phyloP scores from a whole-genome alignment of 805 yeast genomes.

The Lipomyces lipofer region DNA sequence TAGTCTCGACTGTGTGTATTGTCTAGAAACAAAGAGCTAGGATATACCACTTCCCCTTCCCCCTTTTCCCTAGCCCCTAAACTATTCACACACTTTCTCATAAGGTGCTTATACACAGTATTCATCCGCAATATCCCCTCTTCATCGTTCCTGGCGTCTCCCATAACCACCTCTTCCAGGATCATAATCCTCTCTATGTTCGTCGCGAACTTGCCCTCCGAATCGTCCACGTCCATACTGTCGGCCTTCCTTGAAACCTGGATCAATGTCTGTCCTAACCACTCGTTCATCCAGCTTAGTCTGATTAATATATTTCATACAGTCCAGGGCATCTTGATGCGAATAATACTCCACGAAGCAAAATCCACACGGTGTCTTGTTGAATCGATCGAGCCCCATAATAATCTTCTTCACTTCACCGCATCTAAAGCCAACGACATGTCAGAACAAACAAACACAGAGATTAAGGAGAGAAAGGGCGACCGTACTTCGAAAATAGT shows the following conservation, averaged over 20 bases:
- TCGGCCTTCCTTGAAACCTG: constrained; percentile 93
- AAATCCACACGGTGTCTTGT: constrained; percentile 94
- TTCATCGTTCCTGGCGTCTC: not conserved
- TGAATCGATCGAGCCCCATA: constrained; percentile 92
- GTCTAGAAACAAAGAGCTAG: too few species aligned
- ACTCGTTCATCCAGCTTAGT: constrained; percentile 82
- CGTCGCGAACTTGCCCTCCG: constrained; percentile 91
- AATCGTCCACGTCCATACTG: constrained; percentile 91
- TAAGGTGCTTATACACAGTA: too few species aligned
- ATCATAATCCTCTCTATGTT: constrained; percentile 48
- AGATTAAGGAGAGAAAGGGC: not conserved
- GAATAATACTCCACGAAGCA: constrained; percentile 81
- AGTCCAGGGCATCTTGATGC: constrained; percentile 71
- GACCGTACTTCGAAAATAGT: constrained; percentile 65
- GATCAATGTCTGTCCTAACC: constrained; percentile 87
- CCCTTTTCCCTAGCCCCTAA: too few species aligned
- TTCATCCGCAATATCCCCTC: too few species aligned
- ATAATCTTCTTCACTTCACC: constrained; percentile 78
- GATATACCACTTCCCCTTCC: too few species aligned
- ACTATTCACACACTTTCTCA: too few species aligned
- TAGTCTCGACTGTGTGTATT: too few species aligned
- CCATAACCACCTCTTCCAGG: constrained; percentile 50
- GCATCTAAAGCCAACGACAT: constrained; percentile 28
- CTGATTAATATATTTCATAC: constrained; percentile 77
- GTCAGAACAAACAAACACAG: not conserved